A percentile compares a stretch with the other conserved stretches of the same genome.
Conservation (phyloP, 2,329 filamentous ascomycete species). For the Ophiocordyceps australis region DNA sequence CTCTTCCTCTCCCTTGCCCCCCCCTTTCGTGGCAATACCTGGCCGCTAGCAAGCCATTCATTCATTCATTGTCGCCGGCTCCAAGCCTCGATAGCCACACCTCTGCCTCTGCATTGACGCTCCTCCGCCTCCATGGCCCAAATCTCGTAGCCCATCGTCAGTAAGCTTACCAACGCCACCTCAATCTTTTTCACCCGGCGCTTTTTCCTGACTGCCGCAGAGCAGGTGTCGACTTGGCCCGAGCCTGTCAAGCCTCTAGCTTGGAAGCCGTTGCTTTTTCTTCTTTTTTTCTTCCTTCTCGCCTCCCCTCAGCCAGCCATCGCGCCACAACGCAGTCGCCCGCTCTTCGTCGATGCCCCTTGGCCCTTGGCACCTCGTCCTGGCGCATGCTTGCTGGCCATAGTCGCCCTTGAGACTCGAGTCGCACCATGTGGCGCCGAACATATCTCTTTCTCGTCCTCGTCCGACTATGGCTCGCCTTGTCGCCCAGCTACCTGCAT, state of each 20-base stretch:
- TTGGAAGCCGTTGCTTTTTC: slow-evolving; percentile 1
- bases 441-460: slow-evolving; percentile 71
- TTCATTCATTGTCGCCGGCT: no score
- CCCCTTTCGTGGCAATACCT: no score
- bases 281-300: background rate
- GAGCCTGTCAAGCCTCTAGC: background rate
- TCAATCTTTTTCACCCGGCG: no score
- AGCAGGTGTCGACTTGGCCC: background rate
- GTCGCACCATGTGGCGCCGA: slow-evolving; percentile 64
- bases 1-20: no score
- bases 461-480: slow-evolving; percentile 81
- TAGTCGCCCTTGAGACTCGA: slow-evolving; percentile 1
- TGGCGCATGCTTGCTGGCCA: slow-evolving; percentile 10
- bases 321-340: no score
- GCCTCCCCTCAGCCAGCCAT: background rate
- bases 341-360: slow-evolving; percentile 5
- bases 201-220: no score
- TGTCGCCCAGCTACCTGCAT: slow-evolving; percentile 91
- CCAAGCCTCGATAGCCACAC: no score
- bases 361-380: slow-evolving; percentile 1
- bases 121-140: background rate
- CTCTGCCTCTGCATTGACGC: no score
- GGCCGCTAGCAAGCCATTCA: no score
- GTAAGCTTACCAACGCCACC: no score
- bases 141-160: background rate